phyloP scores from a whole-genome alignment of 179 eudicot genomes.

The Corrigiola litoralis region DNA sequence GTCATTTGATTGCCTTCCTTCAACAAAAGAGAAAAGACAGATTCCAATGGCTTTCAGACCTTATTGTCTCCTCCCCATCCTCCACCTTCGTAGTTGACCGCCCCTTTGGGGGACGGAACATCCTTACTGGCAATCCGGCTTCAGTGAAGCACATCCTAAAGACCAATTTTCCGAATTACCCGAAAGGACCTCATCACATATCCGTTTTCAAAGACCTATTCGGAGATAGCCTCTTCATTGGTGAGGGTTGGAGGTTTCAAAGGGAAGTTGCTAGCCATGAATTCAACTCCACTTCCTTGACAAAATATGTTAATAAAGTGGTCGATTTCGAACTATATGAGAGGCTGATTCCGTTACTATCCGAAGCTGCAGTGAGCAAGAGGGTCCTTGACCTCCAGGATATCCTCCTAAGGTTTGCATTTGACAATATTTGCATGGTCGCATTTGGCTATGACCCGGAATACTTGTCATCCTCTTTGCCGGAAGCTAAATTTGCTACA shows the following conservation, averaged over 20 bases:
- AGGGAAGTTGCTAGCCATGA: slow-evolving; percentile 54
- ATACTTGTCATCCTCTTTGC: slow-evolving; percentile 39
- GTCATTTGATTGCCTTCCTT: slow-evolving; percentile 11
- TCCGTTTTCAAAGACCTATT: slow-evolving; percentile 32
- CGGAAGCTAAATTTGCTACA: slow-evolving; percentile 32
- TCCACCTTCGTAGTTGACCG: slow-evolving; percentile 34
- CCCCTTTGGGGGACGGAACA: slow-evolving; percentile 9
- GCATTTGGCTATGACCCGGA: slow-evolving; percentile 65
- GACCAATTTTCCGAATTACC: slow-evolving; percentile 31
- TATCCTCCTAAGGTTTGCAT: slow-evolving; percentile 53
- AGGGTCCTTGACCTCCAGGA: slow-evolving; percentile 53
- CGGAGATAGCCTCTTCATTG: slow-evolving; percentile 60
- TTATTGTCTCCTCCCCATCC: slow-evolving; percentile 28
- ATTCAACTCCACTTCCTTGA: slow-evolving; percentile 49
- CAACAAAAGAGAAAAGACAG: slow-evolving; percentile 8
- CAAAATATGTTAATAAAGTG: slow-evolving; percentile 38
- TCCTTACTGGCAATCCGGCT: slow-evolving; percentile 45
- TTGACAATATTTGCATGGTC: slow-evolving; percentile 52
- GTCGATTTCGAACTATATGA: slow-evolving; percentile 41
- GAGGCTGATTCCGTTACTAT: slow-evolving; percentile 43
- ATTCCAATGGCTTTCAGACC: slow-evolving; percentile 25
- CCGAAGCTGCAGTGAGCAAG: slow-evolving; percentile 20
- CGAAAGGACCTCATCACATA: slow-evolving; percentile 32
- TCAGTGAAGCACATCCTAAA: slow-evolving; percentile 53
- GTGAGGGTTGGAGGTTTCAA: slow-evolving; percentile 47